Conservation (phyloP, 148 eudicot genomes). For the Rhododendron simsii region DNA sequence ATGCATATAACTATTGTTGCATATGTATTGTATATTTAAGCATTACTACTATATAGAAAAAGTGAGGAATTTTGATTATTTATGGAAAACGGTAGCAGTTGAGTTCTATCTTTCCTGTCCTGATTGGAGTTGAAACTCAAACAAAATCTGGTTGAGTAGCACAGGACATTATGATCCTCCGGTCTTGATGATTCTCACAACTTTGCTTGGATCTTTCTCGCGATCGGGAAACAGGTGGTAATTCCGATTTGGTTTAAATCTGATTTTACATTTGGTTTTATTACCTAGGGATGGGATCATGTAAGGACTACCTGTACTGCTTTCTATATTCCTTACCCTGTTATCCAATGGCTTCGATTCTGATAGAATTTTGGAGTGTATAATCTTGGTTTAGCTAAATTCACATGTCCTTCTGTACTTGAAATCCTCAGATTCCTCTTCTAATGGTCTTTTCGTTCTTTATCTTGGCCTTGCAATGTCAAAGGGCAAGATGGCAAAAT, state of each 20-base stretch:
- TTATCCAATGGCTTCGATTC: neutral
- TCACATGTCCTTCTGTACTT: neutral
- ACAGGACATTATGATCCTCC: neutral
- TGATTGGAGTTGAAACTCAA: neutral
- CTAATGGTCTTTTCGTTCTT: neutral
- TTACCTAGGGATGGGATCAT: neutral
- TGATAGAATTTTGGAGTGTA: neutral
- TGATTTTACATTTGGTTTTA: neutral
- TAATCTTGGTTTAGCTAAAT: neutral
- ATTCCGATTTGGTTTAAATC: neutral
- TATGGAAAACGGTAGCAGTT: neutral
- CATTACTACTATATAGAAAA: neutral
- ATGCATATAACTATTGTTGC: neutral
- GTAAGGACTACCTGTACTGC: neutral
- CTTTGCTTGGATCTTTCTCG: neutral
- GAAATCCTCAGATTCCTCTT: neutral
- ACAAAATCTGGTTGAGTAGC: neutral
- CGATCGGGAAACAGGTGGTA: neutral
- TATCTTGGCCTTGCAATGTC: neutral
- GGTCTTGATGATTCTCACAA: neutral
- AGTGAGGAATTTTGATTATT: neutral
- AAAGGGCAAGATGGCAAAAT: neutral
- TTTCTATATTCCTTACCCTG: neutral
- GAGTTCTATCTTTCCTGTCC: neutral
- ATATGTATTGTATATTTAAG: neutral